These are phyloP conservation scores for Ramichloridium luteum DNA, from an alignment of 2,329 filamentous ascomycete genomes.

Conservation along the genomic window DNA sequence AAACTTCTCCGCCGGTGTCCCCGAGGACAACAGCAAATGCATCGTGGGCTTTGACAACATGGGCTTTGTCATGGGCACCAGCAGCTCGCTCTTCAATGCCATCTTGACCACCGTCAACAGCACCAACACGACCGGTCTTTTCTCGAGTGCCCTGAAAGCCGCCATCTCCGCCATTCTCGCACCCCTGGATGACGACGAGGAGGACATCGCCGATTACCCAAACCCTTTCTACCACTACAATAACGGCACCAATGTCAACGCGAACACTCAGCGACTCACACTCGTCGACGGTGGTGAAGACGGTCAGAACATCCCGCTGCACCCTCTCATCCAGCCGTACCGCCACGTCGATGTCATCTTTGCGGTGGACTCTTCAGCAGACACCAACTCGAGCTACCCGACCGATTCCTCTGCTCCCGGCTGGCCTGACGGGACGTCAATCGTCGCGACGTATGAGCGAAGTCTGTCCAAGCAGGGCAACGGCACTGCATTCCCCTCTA, in stretches of 20 bases:
- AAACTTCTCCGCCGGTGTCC: conserved; percentile 51
- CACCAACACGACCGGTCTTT: conserved; percentile 29
- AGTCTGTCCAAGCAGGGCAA: conserved; percentile 49
- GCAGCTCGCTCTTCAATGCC: conserved; percentile 72
- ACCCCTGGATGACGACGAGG: conserved; percentile 43
- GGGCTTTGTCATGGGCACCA: conserved; percentile 77
- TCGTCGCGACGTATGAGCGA: conserved; percentile 63
- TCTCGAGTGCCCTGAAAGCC: conserved; percentile 35
- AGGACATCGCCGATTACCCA: conserved; percentile 66
- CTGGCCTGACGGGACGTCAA: conserved; percentile 68
- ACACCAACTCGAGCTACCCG: conserved; percentile 38
- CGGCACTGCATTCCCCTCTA: conserved; percentile 56
- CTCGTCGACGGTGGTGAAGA: conserved; percentile 72
- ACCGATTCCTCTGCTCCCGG: conserved; percentile 29
- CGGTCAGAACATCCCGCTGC: conserved; percentile 64
- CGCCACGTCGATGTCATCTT: conserved; percentile 69
- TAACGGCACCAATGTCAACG: conserved; percentile 45
- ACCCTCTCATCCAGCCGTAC: conserved; percentile 63
- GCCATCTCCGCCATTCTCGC: conserved; percentile 43
- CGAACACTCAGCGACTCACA: conserved; percentile 44
- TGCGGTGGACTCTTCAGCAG: conserved; percentile 65
- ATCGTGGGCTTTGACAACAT: conserved; percentile 71
- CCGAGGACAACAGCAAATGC: conserved; percentile 48
- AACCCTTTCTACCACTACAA: conserved; percentile 66
- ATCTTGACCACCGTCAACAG: conserved; percentile 53